A percentile compares a stretch with the other conserved stretches of the same genome.
phyloP scores from a whole-genome alignment of 768 basidiomycete species.

The Suillus cothurnatus region DNA sequence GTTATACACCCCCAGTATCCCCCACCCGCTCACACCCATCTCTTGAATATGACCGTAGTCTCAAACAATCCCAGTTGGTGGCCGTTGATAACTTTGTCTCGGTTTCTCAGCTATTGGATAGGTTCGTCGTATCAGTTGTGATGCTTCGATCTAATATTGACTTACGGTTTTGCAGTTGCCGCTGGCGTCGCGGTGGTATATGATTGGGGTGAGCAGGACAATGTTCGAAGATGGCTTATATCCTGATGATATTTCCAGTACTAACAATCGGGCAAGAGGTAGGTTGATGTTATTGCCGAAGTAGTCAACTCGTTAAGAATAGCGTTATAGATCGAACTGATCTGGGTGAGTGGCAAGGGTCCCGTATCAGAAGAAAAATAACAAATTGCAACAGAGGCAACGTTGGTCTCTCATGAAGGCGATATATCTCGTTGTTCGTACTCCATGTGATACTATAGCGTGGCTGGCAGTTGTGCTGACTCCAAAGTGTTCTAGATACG shows the following conservation, averaged over 20 bases:
- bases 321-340: no score
- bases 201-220: background rate
- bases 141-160: background rate
- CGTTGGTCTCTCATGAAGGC: background rate
- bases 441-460: background rate
- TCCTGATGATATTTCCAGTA: background rate
- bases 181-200: no score
- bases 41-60: no score
- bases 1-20: no score
- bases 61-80: no score
- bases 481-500: no score
- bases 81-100: no score
- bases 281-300: background rate
- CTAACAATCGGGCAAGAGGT: background rate
- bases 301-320: background rate
- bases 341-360: background rate
- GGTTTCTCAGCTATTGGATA: no score
- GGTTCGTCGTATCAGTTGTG: no score
- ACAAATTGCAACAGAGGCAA: background rate
- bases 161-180: no score
- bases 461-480: background rate
- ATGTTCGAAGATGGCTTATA: background rate
- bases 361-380: background rate
- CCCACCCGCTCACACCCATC: no score
- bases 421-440: background rate